Evolutionary conservation across 2,329 filamentous ascomycete species (phyloP), one percentile per base, ranked within the genome.

Genomic region (Paraphoma chrysanthemicola): DNA sequence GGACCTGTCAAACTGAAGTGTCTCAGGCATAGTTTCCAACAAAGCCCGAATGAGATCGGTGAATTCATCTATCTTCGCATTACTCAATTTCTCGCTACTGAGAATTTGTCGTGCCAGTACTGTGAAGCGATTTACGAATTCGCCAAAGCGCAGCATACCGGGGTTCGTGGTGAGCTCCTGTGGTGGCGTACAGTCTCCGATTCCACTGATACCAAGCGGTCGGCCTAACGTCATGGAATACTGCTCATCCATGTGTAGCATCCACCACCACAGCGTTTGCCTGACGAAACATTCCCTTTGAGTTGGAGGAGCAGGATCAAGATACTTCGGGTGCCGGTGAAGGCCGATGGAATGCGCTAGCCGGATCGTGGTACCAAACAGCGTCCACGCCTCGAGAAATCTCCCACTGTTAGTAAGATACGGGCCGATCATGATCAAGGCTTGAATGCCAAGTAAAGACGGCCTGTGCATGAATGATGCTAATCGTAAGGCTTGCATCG

Each of bases 231-330:
- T 82, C 67, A 83, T 81, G 0, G 80, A 82, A 57, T 82, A 83
- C 46, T 82, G 78, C 53, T 82, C 80, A 46, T 83, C 81, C 75
- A 82, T 79, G 55, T 82, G 79, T n/a, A 83, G 64, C 74, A 83
- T 80, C 78, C 80, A 81, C 81, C 81, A 83, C 81, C 81, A 83
- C 1, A 82, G 68, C 14, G 77, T 77, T 49, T 78, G 79, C 6
- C 81, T 73, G 12, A 79, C 71, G 12, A 74, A 74, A 46, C 74
- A 76, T 60, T 82, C 80, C 23, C 75, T 72, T 7, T 78, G 70
- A 2, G 64, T 69, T 1, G 77, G 74, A 5, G 78, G 76, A 3
- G 77, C 63, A 16, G 80, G 78, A 52, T 82, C 74, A 28, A 81
- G 74, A 43, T 77, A 75, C 56, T 77, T 80, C 1, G 81, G 80